These are phyloP conservation scores for Suillus weaverae DNA, from an alignment of 768 basidiomycete genomes.

Conservation along the genomic window DNA sequence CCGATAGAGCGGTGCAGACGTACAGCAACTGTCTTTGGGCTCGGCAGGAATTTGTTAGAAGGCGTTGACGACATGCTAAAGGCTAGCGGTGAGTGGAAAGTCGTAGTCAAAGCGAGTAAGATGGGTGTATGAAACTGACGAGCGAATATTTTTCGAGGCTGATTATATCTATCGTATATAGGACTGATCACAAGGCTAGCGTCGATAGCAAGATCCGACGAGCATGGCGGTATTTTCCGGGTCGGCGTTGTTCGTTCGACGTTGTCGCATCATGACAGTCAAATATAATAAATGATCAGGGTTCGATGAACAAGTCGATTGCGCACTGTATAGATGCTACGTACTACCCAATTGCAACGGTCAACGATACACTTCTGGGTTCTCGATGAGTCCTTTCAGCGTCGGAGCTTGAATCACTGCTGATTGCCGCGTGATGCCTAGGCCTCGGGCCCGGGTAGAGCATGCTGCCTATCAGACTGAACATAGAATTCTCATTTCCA, in stretches of 20 bases:
- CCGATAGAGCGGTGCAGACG: slow-evolving; percentile 33
- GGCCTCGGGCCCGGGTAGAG: too few species aligned
- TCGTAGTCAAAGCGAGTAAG: neutral
- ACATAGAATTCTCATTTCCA: neutral
- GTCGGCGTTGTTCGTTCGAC: neutral
- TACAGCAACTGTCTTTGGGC: slow-evolving; percentile 80
- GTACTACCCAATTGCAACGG: neutral
- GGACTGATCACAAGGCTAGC: neutral
- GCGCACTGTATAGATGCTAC: neutral
- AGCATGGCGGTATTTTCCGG: slow-evolving; percentile 1
- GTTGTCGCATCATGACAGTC: neutral
- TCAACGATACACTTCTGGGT: neutral
- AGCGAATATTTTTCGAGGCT: neutral
- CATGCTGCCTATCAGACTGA: neutral
- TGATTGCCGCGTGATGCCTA: too few species aligned
- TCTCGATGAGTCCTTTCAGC: neutral
- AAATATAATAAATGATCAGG: neutral
- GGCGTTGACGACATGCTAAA: slow-evolving; percentile 1
- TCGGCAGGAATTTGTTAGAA: slow-evolving; percentile 33
- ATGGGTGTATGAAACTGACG: neutral
- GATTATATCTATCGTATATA: neutral
- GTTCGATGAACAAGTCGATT: neutral
- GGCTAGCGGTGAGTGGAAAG: neutral
- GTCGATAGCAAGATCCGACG: neutral
- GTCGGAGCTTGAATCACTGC: neutral